phyloP scores from a whole-genome alignment of 257 asterid species.

The Nemophila menziesii region DNA sequence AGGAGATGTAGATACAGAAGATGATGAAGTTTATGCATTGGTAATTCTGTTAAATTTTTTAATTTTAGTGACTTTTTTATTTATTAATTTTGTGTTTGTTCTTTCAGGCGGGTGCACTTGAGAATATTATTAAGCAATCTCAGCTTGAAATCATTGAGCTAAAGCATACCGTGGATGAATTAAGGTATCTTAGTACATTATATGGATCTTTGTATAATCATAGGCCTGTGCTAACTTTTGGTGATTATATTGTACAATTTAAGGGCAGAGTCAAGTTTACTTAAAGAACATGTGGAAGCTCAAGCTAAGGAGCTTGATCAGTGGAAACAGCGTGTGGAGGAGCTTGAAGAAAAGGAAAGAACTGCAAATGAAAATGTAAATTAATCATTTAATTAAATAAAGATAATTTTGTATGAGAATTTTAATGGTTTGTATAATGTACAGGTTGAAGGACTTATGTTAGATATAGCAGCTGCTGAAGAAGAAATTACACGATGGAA shows the following conservation, averaged over 20 bases:
- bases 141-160: conserved; percentile 95
- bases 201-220: background rate
- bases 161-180: conserved; percentile 76
- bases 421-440: background rate
- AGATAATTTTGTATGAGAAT: too few species aligned
- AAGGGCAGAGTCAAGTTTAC: conserved; percentile 77
- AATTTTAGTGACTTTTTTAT: conserved; percentile 9
- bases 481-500: conserved; percentile 96
- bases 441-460: conserved; percentile 95
- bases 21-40: conserved; percentile 85
- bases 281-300: conserved; percentile 63
- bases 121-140: conserved; percentile 85
- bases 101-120: conserved; percentile 80
- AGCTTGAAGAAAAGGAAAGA: conserved; percentile 88
- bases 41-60: conserved; percentile 26
- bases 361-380: conserved; percentile 88
- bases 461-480: conserved; percentile 80
- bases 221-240: background rate
- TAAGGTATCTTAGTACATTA: conserved; percentile 68
- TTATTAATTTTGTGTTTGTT: conserved; percentile 15
- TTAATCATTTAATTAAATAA: conserved; percentile 10
- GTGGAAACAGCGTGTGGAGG: conserved; percentile 67
- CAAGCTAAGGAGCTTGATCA: conserved; percentile 74
- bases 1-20: conserved; percentile 41
- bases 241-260: conserved; percentile 12